These are phyloP conservation scores for Cyclotella atomus DNA, from an alignment of 108 stramenopile genomes.

Conservation along the genomic window DNA sequence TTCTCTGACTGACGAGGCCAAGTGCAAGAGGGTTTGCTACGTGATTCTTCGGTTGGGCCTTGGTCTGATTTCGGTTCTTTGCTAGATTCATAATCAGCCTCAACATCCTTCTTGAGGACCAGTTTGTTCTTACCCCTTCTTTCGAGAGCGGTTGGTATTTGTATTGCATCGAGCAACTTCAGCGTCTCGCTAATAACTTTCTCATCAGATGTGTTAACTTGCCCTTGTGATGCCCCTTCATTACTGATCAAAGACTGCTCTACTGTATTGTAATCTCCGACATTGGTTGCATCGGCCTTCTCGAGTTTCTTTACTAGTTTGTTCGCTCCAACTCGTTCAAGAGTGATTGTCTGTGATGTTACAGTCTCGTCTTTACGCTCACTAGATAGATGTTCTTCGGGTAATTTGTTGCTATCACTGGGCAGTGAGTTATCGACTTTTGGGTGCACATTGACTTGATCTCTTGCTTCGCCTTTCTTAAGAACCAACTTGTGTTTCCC, in stretches of 20 bases:
- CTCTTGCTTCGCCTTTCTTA: slow-evolving; percentile 25
- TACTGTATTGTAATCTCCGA: too few relatives aligned
- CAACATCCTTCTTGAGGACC: slow-evolving; percentile 9
- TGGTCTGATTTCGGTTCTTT: too few relatives aligned
- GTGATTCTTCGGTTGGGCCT: too few relatives aligned
- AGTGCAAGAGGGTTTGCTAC: not conserved
- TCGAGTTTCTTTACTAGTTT: too few relatives aligned
- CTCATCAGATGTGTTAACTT: not conserved
- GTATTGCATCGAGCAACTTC: too few relatives aligned
- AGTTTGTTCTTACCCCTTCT: slow-evolving; percentile 7
- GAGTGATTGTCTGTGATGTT: not conserved
- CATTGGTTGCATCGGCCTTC: too few relatives aligned
- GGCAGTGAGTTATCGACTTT: not conserved
- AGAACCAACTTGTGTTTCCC: slow-evolving; percentile 37
- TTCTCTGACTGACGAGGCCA: slow-evolving; percentile 11
- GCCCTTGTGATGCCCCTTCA: too few relatives aligned
- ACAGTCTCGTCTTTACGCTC: not conserved
- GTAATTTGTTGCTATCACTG: not conserved
- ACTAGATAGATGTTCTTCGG: not conserved
- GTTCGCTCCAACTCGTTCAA: too few relatives aligned
- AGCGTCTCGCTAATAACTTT: too few relatives aligned
- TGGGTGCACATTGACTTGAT: too few relatives aligned
- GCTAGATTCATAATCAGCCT: not conserved
- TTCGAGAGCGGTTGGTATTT: not conserved
- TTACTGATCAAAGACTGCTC: too few relatives aligned